phyloP scores from a whole-genome alignment of 2,329 filamentous ascomycete genomes.

The Fusarium newnesense region DNA sequence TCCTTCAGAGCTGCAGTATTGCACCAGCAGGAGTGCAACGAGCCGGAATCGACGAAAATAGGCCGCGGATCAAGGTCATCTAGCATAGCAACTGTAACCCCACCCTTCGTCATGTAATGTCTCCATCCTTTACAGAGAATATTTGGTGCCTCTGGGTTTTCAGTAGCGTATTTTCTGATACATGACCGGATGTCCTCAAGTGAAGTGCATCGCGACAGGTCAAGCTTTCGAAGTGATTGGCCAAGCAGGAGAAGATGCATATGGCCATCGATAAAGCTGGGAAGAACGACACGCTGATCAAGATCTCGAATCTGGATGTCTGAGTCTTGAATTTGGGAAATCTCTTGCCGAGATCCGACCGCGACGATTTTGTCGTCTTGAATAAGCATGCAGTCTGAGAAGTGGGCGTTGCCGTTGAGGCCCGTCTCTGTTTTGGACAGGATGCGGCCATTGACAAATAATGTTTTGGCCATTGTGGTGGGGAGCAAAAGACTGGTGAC shows the following conservation, averaged over 20 bases:
- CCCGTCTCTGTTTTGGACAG: constrained; percentile 22
- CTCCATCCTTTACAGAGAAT: constrained; percentile 66
- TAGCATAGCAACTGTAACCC: constrained; percentile 55
- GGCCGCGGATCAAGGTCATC: constrained; percentile 64
- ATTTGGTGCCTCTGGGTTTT: constrained; percentile 57
- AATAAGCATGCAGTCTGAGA: constrained; percentile 45
- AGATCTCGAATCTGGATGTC: constrained; percentile 35
- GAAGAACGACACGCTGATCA: constrained; percentile 54
- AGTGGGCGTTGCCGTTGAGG: constrained; percentile 32
- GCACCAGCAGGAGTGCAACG: constrained; percentile 67
- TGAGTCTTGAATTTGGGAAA: fast-evolving
- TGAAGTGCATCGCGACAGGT: constrained; percentile 57
- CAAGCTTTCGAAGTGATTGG: constrained; percentile 62
- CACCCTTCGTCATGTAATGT: constrained; percentile 55
- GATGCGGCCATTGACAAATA: constrained; percentile 40
- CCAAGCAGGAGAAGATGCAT: constrained; percentile 65
- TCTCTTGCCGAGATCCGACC: constrained; percentile 44
- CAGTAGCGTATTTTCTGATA: constrained; percentile 56
- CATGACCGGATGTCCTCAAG: constrained; percentile 59
- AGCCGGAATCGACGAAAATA: constrained; percentile 66
- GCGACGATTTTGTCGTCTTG: constrained; percentile 45
- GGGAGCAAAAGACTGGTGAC: no score
- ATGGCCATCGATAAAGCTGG: constrained; percentile 67
- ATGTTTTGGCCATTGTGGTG: background rate
- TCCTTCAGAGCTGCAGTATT: constrained; percentile 61